phyloP scores from a whole-genome alignment of 1,284 basidiomycete species.

The Austroboletus niveus region DNA sequence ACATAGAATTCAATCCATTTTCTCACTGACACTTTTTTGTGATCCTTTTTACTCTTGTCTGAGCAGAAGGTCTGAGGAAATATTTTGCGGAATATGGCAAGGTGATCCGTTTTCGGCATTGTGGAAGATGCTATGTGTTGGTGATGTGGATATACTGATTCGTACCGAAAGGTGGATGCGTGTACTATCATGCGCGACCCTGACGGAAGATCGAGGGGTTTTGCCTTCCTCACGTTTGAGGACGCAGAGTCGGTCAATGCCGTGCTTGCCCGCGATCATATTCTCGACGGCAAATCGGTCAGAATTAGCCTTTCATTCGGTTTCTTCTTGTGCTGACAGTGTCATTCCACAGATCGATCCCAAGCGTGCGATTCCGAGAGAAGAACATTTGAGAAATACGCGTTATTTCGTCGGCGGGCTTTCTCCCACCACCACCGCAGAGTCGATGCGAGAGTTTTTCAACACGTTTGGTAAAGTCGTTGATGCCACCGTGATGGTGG shows the following conservation, averaged over 20 bases:
- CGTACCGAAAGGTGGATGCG: constrained; percentile 65
- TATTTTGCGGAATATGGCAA: constrained; percentile 75
- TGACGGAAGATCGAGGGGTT: constrained; percentile 87
- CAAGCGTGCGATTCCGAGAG: constrained; percentile 90
- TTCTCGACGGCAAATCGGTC: constrained; percentile 88
- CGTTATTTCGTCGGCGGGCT: constrained; percentile 91
- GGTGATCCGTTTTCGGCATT: constrained; percentile 35
- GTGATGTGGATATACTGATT: constrained; percentile 13
- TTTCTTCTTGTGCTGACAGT: constrained; percentile 2
- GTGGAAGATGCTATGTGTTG: background rate
- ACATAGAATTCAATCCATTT: constrained; percentile 35
- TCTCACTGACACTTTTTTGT: constrained; percentile 37
- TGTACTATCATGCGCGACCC: constrained; percentile 96
- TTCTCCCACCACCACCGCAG: constrained; percentile 74
- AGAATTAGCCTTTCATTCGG: constrained; percentile 30
- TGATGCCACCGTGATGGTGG: constrained; percentile 93
- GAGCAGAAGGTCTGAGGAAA: constrained; percentile 65
- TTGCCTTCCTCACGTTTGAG: constrained; percentile 93
- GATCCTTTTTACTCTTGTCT: constrained; percentile 28
- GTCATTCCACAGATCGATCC: constrained; percentile 78
- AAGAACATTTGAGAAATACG: constrained; percentile 79
- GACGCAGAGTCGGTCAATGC: constrained; percentile 77
- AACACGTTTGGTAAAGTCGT: constrained; percentile 77
- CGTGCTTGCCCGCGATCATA: constrained; percentile 83
- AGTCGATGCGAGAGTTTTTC: constrained; percentile 81